Base-by-base conservation (phyloP, 1,284 basidiomycete species). In the Cryptococcus depauperatus region DNA sequence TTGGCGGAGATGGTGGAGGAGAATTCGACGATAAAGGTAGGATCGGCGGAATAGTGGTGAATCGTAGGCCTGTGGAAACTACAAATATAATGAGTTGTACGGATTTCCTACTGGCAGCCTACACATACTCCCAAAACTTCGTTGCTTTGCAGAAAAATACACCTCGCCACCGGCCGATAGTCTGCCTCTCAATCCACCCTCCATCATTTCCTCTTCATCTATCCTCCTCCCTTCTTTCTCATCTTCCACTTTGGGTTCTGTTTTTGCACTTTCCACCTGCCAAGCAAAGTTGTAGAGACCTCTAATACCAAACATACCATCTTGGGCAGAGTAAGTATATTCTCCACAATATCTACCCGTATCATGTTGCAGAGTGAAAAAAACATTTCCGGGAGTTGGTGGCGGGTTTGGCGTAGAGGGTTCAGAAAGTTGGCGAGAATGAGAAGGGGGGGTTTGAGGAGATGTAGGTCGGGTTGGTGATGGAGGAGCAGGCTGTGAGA, bases 61-160 rank as follows among this genome's bases (percentile, higher is more conserved):
- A 97, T 11, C 90, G 80, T 37, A 96, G 76, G 3, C 90, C 93
- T 13, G 90, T 89, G 2, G 92, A 96, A 1, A 96, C 86, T 92
- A 55, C 19, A 18, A 7, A 30, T n/a, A n/a, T n/a, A n/a, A n/a
- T n/a, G n/a, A n/a, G n/a, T 8, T 18, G 14, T 28, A 26, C 19
- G 19, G 37, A 23, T 13, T 34, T 28, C 14, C 5, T 5, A n/a
- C n/a, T n/a, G n/a, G n/a, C n/a, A n/a, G n/a, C n/a, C n/a, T n/a
- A n/a, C n/a, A 76, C 80, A 69, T 55, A 90, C 89, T 80, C 57
- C 93, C 93, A 0, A 88, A 89, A 59, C 88, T 93, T 58, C 83
- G 81, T 69, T 96, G 90, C 61, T 87, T 88, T 3, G 87, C 83
- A 52, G 88, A 93, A 60, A 96, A 80, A 68, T 96, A 98, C 9